A percentile compares a stretch with the other conserved stretches of the same genome.
phyloP scores from a whole-genome alignment of 164 flowering plant genomes.

The Annona cherimola region DNA sequence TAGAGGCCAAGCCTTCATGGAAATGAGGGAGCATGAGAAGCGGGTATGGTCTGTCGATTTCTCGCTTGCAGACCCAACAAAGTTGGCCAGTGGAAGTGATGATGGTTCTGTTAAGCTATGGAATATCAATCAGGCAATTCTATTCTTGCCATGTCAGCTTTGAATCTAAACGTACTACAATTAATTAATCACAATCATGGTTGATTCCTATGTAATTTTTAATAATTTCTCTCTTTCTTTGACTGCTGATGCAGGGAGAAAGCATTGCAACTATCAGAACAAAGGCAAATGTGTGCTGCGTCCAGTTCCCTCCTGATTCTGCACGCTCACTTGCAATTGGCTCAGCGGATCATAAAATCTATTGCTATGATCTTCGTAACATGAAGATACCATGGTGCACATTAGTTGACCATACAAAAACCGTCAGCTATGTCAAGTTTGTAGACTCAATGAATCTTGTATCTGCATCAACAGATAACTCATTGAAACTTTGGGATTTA shows the following conservation, averaged over 20 bases:
- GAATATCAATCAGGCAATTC: constrained; percentile 99
- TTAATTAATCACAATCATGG: constrained; percentile 35
- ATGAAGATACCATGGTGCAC: constrained; percentile 66
- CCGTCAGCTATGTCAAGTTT: constrained; percentile 96
- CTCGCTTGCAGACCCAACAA: constrained; percentile 83
- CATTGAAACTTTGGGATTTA: constrained; percentile 94
- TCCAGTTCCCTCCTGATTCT: constrained; percentile 84
- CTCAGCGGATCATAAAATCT: constrained; percentile 89
- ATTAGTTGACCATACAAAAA: constrained; percentile 67
- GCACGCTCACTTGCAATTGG: constrained; percentile 83
- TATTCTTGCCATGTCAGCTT: constrained; percentile 84
- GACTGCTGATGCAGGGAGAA: constrained; percentile 63
- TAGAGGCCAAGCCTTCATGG: constrained; percentile 62
- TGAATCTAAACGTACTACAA: constrained; percentile 85
- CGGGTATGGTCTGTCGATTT: constrained; percentile 97
- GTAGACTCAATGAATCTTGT: constrained; percentile 77
- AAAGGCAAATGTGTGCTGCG: constrained; percentile 94
- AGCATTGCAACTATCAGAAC: constrained; percentile 83
- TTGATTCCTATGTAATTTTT: constrained; percentile 25
- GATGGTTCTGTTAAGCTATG: constrained; percentile 96
- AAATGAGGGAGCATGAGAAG: constrained; percentile 89
- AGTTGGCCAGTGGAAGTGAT: constrained; percentile 96
- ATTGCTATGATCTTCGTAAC: constrained; percentile 87
- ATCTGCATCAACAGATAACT: constrained; percentile 93
- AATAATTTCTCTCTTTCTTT: constrained; percentile 49